Percentiles rank a stretch among this genome's conserved stretches.
Evolutionary conservation across 2,329 filamentous ascomycete genomes (phyloP).

Genomic region (Pestalotiopsis sp.): DNA sequence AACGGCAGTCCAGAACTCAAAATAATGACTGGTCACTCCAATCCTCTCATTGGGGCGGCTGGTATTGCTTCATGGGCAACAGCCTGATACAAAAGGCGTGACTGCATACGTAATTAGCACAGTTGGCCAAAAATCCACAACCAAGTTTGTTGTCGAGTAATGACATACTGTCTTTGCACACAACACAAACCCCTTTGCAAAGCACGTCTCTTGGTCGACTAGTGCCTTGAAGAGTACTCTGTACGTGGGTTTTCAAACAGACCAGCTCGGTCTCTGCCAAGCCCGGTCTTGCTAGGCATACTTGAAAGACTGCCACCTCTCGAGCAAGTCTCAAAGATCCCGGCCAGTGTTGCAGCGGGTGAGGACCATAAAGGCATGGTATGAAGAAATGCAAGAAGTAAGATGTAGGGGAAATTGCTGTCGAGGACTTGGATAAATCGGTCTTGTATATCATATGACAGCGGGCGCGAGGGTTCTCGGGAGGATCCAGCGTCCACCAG

Average conservation of each 20-base stretch:
- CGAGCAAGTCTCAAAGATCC: too few relatives aligned
- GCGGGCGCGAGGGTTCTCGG: neutral
- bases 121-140: neutral
- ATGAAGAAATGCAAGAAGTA: neutral
- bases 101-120: neutral
- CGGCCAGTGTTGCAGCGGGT: too few relatives aligned
- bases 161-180: too few relatives aligned
- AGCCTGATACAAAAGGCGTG: neutral
- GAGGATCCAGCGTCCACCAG: neutral
- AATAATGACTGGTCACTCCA: neutral
- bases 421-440: neutral
- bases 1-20: neutral
- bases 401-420: neutral
- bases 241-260: neutral
- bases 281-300: neutral
- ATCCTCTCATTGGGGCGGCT: neutral
- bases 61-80: neutral
- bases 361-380: too few relatives aligned
- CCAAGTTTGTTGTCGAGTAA: too few relatives aligned
- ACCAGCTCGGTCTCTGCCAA: neutral
- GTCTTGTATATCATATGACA: neutral
- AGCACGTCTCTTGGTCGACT: neutral
- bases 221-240: neutral
- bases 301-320: too few relatives aligned
- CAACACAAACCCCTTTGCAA: neutral